Evolutionary conservation across 2,329 filamentous ascomycete genomes (phyloP).

Genomic region (Aspergillus quadrilineatus): DNA sequence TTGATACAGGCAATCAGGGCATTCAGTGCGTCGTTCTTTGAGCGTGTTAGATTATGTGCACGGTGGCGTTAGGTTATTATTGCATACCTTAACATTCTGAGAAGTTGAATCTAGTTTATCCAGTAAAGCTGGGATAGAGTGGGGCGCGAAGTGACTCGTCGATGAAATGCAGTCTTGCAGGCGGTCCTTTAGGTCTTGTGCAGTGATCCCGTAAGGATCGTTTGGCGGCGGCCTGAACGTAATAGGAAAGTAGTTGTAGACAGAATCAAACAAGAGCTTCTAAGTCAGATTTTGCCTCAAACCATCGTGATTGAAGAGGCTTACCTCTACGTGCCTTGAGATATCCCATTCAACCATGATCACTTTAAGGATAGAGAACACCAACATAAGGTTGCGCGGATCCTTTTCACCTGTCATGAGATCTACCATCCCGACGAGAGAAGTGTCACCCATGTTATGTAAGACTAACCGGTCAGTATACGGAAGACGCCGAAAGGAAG

Average conservation of each 20-base stretch:
- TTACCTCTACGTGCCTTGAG: constrained; percentile 57
- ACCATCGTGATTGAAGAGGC: not conserved
- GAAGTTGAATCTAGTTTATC: constrained; percentile 70
- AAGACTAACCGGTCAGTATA: constrained; percentile 43
- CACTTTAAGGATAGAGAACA: constrained; percentile 66
- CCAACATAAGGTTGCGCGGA: constrained; percentile 67
- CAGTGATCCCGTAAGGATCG: constrained; percentile 68
- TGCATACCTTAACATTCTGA: constrained; percentile 61
- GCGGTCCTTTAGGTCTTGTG: constrained; percentile 65
- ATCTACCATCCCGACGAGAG: constrained; percentile 61
- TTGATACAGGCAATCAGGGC: constrained; percentile 60
- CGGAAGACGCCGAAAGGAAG: not conserved
- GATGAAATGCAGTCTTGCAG: constrained; percentile 64
- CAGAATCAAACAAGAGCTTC: constrained; percentile 61
- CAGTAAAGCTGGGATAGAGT: constrained; percentile 64
- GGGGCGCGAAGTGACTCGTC: constrained; percentile 62
- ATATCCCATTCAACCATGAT: constrained; percentile 69
- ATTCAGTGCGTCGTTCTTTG: constrained; percentile 62
- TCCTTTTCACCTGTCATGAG: constrained; percentile 69
- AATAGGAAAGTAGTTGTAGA: constrained; percentile 72
- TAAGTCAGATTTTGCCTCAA: constrained; percentile 18
- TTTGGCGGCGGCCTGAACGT: constrained; percentile 69
- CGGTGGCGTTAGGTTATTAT: not conserved
- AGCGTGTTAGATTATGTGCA: constrained; percentile 19
- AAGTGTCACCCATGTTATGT: constrained; percentile 58